Evolutionary conservation across 345 rosid species (phyloP).

Genomic region (Litchi chinensis): DNA sequence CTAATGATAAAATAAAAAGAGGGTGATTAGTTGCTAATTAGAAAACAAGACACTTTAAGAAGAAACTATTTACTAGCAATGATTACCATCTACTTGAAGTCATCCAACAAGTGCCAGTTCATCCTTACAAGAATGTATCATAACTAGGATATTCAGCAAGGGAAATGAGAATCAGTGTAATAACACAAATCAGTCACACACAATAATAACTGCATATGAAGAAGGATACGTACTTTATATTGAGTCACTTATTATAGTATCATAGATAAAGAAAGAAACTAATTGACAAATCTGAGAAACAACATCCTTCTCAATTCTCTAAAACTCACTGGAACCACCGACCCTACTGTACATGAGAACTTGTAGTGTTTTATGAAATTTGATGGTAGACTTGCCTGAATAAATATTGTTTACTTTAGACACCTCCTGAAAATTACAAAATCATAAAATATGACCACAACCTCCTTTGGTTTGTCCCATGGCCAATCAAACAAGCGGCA

Average conservation of each 20-base stretch:
- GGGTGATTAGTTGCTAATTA: background rate
- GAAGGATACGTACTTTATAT: background rate
- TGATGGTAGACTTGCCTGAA: background rate
- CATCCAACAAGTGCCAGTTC: background rate
- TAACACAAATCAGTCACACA: background rate
- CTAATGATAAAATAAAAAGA: background rate
- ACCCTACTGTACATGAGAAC: conserved; percentile 10
- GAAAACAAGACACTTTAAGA: background rate
- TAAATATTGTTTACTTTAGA: background rate
- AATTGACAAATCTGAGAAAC: conserved; percentile 11
- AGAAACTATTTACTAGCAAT: background rate
- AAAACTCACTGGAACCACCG: conserved; percentile 5
- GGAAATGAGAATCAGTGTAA: background rate
- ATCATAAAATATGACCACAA: background rate
- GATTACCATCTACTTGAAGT: background rate
- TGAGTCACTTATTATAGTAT: background rate
- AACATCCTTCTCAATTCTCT: background rate
- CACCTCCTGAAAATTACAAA: background rate
- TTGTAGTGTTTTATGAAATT: no score
- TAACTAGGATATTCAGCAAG: background rate
- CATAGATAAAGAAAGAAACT: background rate
- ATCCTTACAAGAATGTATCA: background rate
- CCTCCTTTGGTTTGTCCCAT: conserved; percentile 12
- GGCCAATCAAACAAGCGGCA: conserved; percentile 9
- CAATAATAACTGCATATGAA: background rate